These are phyloP conservation scores for Tulasnella sp. DNA, from an alignment of 768 basidiomycete genomes.

Conservation along the genomic window DNA sequence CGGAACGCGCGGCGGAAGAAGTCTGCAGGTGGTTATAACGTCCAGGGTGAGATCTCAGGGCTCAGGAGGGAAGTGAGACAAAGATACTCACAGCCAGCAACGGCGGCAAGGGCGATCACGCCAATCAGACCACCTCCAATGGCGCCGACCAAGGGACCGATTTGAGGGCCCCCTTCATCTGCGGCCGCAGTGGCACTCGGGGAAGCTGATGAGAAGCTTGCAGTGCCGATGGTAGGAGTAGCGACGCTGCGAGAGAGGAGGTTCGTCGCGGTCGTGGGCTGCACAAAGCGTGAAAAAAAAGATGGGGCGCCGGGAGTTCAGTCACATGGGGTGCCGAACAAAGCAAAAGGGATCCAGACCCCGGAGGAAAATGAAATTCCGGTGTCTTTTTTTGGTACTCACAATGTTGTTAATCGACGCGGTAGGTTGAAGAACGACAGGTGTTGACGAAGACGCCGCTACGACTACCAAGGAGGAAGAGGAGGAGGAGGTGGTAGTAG, in stretches of 20 bases:
- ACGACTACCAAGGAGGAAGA: constrained; percentile 42
- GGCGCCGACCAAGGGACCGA: constrained; percentile 28
- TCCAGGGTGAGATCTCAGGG: neutral
- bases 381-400: neutral
- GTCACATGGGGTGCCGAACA: neutral
- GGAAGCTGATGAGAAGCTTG: neutral
- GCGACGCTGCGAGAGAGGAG: neutral
- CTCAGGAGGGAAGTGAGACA: neutral
- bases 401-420: neutral
- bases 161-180: neutral
- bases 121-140: constrained; percentile 29
- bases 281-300: constrained; percentile 21
- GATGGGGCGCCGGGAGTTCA: neutral
- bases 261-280: neutral
- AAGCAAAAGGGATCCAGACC: neutral
- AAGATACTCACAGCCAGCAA: constrained; percentile 21
- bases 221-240: neutral
- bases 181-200: constrained; percentile 5
- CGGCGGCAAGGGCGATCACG: constrained; percentile 27
- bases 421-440: constrained; percentile 3
- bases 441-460: neutral
- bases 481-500: constrained; percentile 39
- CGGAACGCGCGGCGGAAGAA: constrained; percentile 23
- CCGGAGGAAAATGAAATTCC: constrained; percentile 5
- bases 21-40: neutral